These are phyloP conservation scores for Austropuccinia psidii DNA, from an alignment of 1,284 basidiomycete species.

Conservation along the genomic window DNA sequence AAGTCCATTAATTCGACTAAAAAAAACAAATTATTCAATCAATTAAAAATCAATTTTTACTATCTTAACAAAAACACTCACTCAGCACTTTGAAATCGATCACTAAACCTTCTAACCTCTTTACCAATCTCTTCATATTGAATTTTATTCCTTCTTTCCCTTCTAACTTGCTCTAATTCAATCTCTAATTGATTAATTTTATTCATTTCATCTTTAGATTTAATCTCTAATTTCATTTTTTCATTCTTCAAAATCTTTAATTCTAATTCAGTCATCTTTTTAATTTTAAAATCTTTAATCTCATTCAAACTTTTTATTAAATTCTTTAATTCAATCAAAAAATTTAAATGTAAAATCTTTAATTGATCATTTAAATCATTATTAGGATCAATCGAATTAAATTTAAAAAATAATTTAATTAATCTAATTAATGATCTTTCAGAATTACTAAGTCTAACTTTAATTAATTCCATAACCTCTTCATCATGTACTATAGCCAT, in stretches of 20 bases:
- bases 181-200: conserved; percentile 10
- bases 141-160: conserved; percentile 25
- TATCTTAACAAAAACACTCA: not conserved
- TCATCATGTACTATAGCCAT: conserved; percentile 34
- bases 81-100: conserved; percentile 35
- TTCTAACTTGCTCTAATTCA: conserved; percentile 20
- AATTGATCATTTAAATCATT: not conserved
- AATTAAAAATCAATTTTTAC: not conserved
- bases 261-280: conserved; percentile 1
- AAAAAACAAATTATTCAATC: not conserved
- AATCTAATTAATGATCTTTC: conserved; percentile 11
- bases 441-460: conserved; percentile 10
- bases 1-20: conserved; percentile 28
- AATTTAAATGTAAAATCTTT: conserved; percentile 5
- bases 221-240: not conserved
- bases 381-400: not conserved
- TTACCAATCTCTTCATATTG: conserved; percentile 33
- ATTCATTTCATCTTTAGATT: not conserved
- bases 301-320: not conserved
- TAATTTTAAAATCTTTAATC: not conserved
- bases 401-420: conserved; percentile 6
- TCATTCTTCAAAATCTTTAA: not conserved
- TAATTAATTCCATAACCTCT: conserved; percentile 24
- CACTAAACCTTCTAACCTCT: conserved; percentile 29
- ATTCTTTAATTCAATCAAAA: conserved; percentile 1